Conservation (phyloP, 768 basidiomycete species). For the Sporobolomyces roseus region DNA sequence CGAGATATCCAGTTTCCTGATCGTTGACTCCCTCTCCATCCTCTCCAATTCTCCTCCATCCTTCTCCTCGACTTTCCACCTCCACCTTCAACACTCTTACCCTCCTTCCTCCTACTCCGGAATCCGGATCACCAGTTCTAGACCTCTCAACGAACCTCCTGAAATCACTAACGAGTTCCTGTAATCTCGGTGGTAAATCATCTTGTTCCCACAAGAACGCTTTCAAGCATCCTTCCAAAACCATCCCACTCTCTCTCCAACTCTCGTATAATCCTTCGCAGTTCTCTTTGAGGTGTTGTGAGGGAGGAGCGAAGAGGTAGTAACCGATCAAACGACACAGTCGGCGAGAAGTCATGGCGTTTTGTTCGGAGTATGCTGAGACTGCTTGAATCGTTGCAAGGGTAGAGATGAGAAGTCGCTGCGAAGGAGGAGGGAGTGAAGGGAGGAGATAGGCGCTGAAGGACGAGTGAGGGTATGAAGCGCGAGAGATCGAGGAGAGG, state of each 20-base stretch:
- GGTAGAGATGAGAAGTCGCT: slow-evolving; percentile 6
- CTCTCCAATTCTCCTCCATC: slow-evolving; percentile 10
- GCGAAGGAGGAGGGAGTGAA: slow-evolving; percentile 13
- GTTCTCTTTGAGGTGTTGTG: not conserved
- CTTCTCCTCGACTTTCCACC: slow-evolving; percentile 16
- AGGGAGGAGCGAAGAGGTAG: slow-evolving; percentile 24
- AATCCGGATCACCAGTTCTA: not conserved
- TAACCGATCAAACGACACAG: slow-evolving; percentile 21
- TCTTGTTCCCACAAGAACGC: slow-evolving; percentile 24
- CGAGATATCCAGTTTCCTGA: slow-evolving; percentile 30
- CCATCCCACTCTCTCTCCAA: slow-evolving; percentile 20
- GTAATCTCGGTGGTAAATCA: slow-evolving; percentile 20
- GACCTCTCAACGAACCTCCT: slow-evolving; percentile 1
- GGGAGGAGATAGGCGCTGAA: slow-evolving; percentile 28
- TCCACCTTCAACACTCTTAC: slow-evolving; percentile 20
- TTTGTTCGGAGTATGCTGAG: slow-evolving; percentile 18
- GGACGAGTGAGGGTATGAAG: not conserved
- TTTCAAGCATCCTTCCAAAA: slow-evolving; percentile 21
- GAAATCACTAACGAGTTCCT: slow-evolving; percentile 21
- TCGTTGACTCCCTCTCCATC: slow-evolving; percentile 15
- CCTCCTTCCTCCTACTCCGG: not conserved
- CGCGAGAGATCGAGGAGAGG: not conserved
- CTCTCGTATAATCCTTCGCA: not conserved
- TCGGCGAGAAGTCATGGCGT: slow-evolving; percentile 27
- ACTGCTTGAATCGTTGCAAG: slow-evolving; percentile 21